These are phyloP conservation scores for Phanerochaete sordida DNA, from an alignment of 768 basidiomycete genomes.

Conservation along the genomic window DNA sequence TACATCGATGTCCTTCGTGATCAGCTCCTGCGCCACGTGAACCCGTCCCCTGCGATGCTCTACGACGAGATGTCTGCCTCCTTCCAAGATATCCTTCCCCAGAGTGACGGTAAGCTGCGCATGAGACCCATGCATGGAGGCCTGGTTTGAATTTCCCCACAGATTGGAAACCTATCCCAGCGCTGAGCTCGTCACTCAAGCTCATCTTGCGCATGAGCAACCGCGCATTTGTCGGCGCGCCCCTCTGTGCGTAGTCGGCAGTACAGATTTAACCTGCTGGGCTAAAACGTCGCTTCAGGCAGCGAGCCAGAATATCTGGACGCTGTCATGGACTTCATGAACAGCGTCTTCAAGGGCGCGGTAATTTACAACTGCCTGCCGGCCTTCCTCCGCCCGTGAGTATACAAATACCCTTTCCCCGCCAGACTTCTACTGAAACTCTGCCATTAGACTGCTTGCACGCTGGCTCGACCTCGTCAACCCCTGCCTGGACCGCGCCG, in stretches of 20 bases:
- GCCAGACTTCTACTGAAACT: not conserved
- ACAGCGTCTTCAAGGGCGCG: conserved; percentile 22
- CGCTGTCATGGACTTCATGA: conserved; percentile 28
- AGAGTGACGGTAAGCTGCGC: conserved; percentile 7
- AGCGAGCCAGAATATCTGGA: conserved; percentile 34
- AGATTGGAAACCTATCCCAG: conserved; percentile 9
- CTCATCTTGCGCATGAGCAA: conserved; percentile 41
- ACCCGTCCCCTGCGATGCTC: conserved; percentile 14
- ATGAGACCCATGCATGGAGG: not conserved
- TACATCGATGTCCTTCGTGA: conserved; percentile 7
- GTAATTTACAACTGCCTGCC: conserved; percentile 30
- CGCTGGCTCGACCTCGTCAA: not conserved
- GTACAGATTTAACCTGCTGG: not conserved
- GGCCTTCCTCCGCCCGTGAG: conserved; percentile 26
- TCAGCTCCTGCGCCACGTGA: conserved; percentile 6
- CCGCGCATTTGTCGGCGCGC: conserved; percentile 46
- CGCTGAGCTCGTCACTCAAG: conserved; percentile 15
- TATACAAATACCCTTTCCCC: not conserved
- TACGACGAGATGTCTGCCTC: conserved; percentile 19
- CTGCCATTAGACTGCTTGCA: not conserved
- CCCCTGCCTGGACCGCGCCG: not conserved
- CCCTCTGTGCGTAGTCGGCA: conserved; percentile 38
- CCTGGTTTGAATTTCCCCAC: not conserved
- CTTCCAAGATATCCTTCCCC: conserved; percentile 19
- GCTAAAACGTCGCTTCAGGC: conserved; percentile 25